Base-by-base conservation (phyloP, 805 yeast species). In the Candida wancherniae region DNA sequence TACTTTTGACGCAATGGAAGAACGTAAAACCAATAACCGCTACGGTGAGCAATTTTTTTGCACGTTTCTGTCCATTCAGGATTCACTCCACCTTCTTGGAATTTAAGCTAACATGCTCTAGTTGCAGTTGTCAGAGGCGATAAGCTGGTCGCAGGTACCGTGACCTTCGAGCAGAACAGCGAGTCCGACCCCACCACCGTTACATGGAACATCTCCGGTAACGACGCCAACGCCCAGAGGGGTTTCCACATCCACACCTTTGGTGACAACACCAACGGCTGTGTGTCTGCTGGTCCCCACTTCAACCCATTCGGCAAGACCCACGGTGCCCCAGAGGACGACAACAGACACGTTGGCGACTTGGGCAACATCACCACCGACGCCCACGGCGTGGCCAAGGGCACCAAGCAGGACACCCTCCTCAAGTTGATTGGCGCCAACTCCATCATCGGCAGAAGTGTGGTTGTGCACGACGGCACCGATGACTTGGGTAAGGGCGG, bases 201-300 rank as follows among this genome's bases (percentile, higher is more conserved):
- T 49, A 50, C 87, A 14, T 92, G 86, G 79, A 94, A 90, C 53
- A 84, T 92, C 57, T 54, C 76, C 36, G 98, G 98, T 61, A 85
- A 87, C 66, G 80, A 77, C 46, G 70, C 97, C 40, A 81, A 84
- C 54, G 90, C 95, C 30, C 68, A 73, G 58, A 80, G 95, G 67
- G 98, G 98, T 32, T 90, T 92, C 95, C 98, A 92, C 75, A 70
- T 92, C 58, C 98, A 92, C 68, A 82, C 85, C 58, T 92, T 92
- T 55, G 98, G 98, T 70, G 98, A 92, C 73, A 86, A 85, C 79
- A 86, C 98, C 67, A 92, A 92, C 63, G 98, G 98, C 47, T 92
- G 98, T 71, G 90, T 95, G 39, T 84, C 95, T 47, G 96, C 97
- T 33, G 97, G 97, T 57, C 95, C 96, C 38, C 97, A 88, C 70